Base-by-base conservation (phyloP, 164 flowering plant genomes). In the Malania oleifera region DNA sequence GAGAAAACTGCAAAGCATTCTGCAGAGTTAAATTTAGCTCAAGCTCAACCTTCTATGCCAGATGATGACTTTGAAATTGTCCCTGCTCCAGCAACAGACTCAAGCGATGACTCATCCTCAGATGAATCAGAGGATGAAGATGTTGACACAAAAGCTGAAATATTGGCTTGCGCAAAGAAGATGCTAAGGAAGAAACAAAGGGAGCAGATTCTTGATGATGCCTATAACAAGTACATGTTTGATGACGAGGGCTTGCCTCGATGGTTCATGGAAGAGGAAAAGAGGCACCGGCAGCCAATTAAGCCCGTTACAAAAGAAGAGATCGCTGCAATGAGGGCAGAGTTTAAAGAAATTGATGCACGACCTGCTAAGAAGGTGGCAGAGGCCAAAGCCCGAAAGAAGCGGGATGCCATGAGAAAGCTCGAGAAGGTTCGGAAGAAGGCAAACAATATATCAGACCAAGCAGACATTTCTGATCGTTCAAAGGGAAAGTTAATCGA, bases 121-220 rank as follows among this genome's bases (percentile, higher is more conserved):
- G 46, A 43, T 43, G 46, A 43, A 43, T 50, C 29, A 25, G 53
- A 24, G 53, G 29, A 50, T 27, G 28, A 23, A 12, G 53, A 27
- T 50, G 29, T 23, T 11, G 53, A 50, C n/a, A 25, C 29, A 23
- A 50, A 50, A 50, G 53, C 53, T 6, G 53, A 50, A 24, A 24
- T 50, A 23, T 17, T 50, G 28, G 53, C 53, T 24, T 50, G 29
- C 24, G 53, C 29, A 11, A 50, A 50, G 29, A 50, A 50, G 53
- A 50, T 50, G 53, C 29, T 50, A 17, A 50, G 53, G 13, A 50
- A 50, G 13, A 50, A 50, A 50, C 28, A 24, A n/a, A 23, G 53
- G 34, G 53, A 50, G 53, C 29, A 50, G 14, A 50, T 50, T 2
- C 53, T 50, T 11, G 53, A 50, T 50, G 53, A 50, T 50, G 53